These are phyloP conservation scores for Podila clonocystis DNA, from an alignment of 192 early-diverging fungal species.

Conservation along the genomic window DNA sequence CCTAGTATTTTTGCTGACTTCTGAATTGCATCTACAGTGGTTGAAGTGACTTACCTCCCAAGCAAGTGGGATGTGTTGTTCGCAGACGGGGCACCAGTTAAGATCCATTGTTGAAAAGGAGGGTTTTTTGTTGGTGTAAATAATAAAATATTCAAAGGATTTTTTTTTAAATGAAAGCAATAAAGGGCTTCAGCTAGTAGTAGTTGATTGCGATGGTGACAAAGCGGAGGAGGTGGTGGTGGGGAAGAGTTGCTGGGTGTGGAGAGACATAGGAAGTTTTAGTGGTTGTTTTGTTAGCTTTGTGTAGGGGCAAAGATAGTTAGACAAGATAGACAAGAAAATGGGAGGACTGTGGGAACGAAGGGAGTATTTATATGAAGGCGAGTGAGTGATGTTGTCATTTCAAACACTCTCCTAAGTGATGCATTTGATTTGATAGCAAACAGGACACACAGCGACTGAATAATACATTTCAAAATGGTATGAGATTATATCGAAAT, in stretches of 20 bases:
- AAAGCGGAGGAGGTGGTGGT: slow-evolving; percentile 6
- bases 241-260: slow-evolving; percentile 1
- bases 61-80: slow-evolving; percentile 51
- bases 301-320: slow-evolving; percentile 14
- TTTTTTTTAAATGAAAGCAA: no score
- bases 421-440: slow-evolving; percentile 13
- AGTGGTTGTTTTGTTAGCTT: background rate
- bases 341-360: background rate
- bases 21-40: background rate
- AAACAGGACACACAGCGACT: background rate
- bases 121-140: slow-evolving; percentile 2
- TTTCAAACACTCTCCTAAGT: background rate
- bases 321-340: background rate
- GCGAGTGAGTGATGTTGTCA: background rate
- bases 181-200: slow-evolving; percentile 17
- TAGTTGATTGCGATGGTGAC: background rate
- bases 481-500: background rate
- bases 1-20: background rate
- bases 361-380: slow-evolving; percentile 13
- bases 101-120: slow-evolving; percentile 34
- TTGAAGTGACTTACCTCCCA: slow-evolving; percentile 47
- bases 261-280: background rate
- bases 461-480: background rate
- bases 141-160: slow-evolving; percentile 6
- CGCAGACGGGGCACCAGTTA: slow-evolving; percentile 55